Evolutionary conservation across 371 early-diverging fungal genomes (phyloP).

Genomic region (Rhizopus stolonifer): DNA sequence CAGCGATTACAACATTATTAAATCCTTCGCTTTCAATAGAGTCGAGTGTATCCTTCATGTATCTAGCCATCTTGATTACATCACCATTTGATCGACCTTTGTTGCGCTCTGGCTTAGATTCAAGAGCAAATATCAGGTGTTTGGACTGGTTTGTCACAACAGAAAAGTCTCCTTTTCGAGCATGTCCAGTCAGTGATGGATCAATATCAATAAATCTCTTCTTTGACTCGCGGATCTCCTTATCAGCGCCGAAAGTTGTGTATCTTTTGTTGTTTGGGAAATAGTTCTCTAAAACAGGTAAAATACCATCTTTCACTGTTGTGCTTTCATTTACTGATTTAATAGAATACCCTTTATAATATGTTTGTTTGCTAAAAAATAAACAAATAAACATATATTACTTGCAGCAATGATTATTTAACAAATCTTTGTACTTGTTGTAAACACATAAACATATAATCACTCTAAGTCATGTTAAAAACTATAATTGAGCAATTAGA

Average conservation of each 20-base stretch:
- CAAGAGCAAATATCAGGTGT: slow-evolving; percentile 6
- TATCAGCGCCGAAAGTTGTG: slow-evolving; percentile 13
- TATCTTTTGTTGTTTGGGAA: slow-evolving; percentile 13
- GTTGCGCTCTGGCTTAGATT: slow-evolving; percentile 9
- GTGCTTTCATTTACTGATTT: slow-evolving; percentile 8
- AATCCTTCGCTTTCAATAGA: slow-evolving; percentile 3
- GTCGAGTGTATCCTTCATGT: slow-evolving; percentile 11
- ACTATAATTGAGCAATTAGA: too few species aligned
- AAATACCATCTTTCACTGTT: slow-evolving; percentile 7
- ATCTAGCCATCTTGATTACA: slow-evolving; percentile 6
- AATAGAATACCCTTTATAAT: slow-evolving; percentile 2
- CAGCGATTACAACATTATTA: slow-evolving; percentile 3
- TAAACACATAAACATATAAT: too few species aligned
- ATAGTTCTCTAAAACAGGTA: slow-evolving; percentile 1
- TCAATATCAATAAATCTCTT: slow-evolving; percentile 11
- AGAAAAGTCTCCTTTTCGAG: slow-evolving; percentile 10
- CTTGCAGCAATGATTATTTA: not conserved
- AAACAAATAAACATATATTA: not conserved
- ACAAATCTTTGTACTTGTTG: not conserved
- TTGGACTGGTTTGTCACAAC: slow-evolving; percentile 8
- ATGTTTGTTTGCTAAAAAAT: slow-evolving; percentile 10
- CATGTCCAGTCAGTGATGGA: slow-evolving; percentile 4
- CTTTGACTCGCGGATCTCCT: slow-evolving; percentile 5
- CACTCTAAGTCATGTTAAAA: too few species aligned
- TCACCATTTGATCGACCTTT: slow-evolving; percentile 3